Evolutionary conservation across 768 basidiomycete genomes (phyloP).

Genomic region (Pisolithus tinctorius): DNA sequence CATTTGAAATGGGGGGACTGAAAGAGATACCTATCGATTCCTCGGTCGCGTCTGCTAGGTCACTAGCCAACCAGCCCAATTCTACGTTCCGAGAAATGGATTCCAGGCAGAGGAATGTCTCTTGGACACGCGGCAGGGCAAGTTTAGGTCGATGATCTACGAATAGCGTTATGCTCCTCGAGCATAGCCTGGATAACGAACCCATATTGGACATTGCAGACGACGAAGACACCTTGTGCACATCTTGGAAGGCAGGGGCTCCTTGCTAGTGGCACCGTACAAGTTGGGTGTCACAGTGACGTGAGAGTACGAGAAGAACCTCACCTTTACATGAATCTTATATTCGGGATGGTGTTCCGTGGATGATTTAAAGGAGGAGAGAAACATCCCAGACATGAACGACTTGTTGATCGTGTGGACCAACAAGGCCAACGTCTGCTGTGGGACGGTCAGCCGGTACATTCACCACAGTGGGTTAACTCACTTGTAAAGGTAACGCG

Average conservation of each 20-base stretch:
- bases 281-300: background rate
- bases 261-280: constrained; percentile 17
- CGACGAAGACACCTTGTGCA: constrained; percentile 30
- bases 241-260: constrained; percentile 30
- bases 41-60: constrained; percentile 21
- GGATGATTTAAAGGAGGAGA: constrained; percentile 36
- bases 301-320: background rate
- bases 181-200: constrained; percentile 34
- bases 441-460: background rate
- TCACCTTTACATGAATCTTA: constrained; percentile 14
- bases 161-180: constrained; percentile 27
- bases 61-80: constrained; percentile 39
- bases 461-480: constrained; percentile 22
- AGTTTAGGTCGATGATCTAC: constrained; percentile 28
- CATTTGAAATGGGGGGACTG: constrained; percentile 20
- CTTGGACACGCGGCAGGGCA: constrained; percentile 21
- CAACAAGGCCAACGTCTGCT: constrained; percentile 26
- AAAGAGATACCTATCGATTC: constrained; percentile 27
- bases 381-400: constrained; percentile 51
- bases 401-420: constrained; percentile 47
- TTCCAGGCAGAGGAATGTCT: constrained; percentile 22
- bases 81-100: constrained; percentile 39
- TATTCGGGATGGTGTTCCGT: constrained; percentile 18
- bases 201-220: constrained; percentile 32
- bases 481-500: constrained; percentile 50